These are phyloP conservation scores for Botrytis galanthina DNA, from an alignment of 2,329 filamentous ascomycete species.

Conservation along the genomic window DNA sequence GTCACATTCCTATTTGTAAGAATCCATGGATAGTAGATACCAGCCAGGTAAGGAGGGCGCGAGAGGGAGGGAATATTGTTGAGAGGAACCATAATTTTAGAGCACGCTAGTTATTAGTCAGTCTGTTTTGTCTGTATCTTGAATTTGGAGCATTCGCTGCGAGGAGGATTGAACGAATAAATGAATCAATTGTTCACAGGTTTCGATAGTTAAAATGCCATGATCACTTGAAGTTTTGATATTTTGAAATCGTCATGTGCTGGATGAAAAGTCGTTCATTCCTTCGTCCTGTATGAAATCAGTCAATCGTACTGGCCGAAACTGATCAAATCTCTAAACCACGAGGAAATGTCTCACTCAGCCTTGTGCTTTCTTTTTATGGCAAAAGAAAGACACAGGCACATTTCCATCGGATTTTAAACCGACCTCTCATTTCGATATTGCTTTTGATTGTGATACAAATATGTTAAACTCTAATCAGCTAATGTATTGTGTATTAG, in stretches of 20 bases:
- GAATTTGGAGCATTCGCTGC: neutral
- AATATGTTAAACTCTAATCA: neutral
- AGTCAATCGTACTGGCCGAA: neutral
- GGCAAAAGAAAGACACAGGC: neutral
- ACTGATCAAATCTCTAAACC: neutral
- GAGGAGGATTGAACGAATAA: too few species aligned
- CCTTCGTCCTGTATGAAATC: neutral
- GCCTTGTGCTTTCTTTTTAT: constrained; percentile 4
- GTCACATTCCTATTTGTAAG: neutral
- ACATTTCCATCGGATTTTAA: neutral
- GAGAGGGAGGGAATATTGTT: neutral
- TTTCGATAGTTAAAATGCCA: neutral
- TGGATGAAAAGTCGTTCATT: neutral
- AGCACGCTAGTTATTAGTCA: neutral
- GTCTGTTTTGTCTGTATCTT: neutral
- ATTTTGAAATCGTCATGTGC: neutral
- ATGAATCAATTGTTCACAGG: neutral
- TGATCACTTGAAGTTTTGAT: neutral
- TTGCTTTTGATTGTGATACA: neutral
- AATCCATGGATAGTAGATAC: too few species aligned
- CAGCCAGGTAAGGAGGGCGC: too few species aligned
- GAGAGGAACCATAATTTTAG: neutral
- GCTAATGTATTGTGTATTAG: neutral
- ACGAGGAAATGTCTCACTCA: constrained; percentile 17
- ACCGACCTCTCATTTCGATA: neutral